Base-by-base conservation (phyloP, 2,329 filamentous ascomycete species). In the Neofusicoccum sp. region DNA sequence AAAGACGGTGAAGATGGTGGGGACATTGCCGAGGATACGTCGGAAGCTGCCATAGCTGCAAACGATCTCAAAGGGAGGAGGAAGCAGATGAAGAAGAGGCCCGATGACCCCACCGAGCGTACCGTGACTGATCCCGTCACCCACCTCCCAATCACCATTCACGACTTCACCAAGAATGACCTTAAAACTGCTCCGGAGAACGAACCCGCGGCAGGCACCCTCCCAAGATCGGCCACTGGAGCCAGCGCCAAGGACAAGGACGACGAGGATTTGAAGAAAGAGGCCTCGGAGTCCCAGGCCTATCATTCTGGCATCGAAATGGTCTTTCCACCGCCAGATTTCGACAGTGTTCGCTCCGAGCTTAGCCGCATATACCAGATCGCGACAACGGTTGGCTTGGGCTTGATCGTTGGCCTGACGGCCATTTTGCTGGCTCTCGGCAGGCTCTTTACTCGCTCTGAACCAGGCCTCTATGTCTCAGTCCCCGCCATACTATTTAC, bases 121-220 rank as follows among this genome's bases (percentile, higher is more conserved):
- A 80, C 88, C 69, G 88, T 90, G 48, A 90, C 87, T 1, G 88
- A 91, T 67, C 88, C 88, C 0, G 81, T 90, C 40, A 91, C 88
- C 1, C 88, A 90, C 72, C 78, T 90, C 2, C 87, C 87, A 1
- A 81, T 90, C 49, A 78, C 75, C 36, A 87, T 90, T 36, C 86
- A 89, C 68, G 88, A 90, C 68, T 86, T 86, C 66, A 89, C 87
- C 0, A 79, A 82, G 30, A 82, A 84, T 40, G 85, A 88, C 57
- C 76, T 90, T 33, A 76, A 81, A 62, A 71, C 72, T 56, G 73
- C 76, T 26, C 70, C 76, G 34, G 75, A 82, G 68, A 82, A 82
- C 63, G 71, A 76, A 4, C 71, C 75, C 3, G 71, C 77, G 0
- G 68, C 73, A 38, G 79, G 78, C 8, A 69, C 72, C 14, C 72